Evolutionary conservation across 2,329 filamentous ascomycete genomes (phyloP).

Genomic region (Incumbomyces lentus): DNA sequence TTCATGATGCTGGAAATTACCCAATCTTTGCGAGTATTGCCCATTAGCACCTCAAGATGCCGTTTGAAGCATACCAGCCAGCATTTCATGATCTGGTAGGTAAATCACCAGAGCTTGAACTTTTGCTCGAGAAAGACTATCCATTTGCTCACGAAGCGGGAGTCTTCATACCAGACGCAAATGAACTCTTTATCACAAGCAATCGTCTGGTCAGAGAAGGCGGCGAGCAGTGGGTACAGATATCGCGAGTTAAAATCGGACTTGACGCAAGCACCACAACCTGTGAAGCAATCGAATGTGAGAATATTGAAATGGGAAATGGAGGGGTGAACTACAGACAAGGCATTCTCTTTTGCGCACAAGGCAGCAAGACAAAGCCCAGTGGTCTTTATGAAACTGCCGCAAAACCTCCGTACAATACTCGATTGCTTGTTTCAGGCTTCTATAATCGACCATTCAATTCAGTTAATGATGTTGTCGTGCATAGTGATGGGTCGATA

Average conservation of each 20-base stretch:
- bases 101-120: constrained; percentile 26
- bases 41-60: background rate
- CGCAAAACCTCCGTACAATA: constrained; percentile 32
- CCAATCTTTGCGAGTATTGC: too few species aligned
- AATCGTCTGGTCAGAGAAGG: constrained; percentile 23
- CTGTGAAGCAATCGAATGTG: background rate
- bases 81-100: constrained; percentile 18
- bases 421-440: background rate
- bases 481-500: constrained; percentile 28
- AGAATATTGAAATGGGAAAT: constrained; percentile 6
- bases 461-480: constrained; percentile 29
- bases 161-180: constrained; percentile 25
- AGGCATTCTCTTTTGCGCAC: constrained; percentile 4
- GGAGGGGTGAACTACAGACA: constrained; percentile 13
- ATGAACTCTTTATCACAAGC: constrained; percentile 31
- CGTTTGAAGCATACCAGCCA: constrained; percentile 1
- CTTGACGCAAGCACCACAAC: background rate
- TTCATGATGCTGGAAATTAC: too few species aligned
- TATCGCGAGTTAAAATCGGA: constrained; percentile 16
- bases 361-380: constrained; percentile 3
- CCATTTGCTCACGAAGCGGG: constrained; percentile 43
- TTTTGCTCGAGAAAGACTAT: constrained; percentile 32
- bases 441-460: constrained; percentile 24
- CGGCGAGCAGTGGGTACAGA: constrained; percentile 18
- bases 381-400: constrained; percentile 18